Base-by-base conservation (phyloP, 371 early-diverging fungal species). In the Dichotomocladium elegans region DNA sequence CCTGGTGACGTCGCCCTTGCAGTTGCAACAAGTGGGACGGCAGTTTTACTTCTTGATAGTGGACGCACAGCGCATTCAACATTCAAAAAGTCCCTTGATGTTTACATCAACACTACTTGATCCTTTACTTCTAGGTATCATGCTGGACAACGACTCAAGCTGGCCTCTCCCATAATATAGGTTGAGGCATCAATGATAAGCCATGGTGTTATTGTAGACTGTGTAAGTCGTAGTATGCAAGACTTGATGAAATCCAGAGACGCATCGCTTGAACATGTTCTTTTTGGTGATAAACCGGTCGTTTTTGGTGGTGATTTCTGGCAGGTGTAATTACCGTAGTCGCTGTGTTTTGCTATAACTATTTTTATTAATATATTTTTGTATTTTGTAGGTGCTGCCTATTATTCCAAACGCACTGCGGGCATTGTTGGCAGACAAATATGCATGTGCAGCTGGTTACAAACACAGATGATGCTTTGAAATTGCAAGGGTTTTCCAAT, bases 161-260 rank as follows among this genome's bases (percentile, higher is more conserved):
- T 24, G 21, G 29, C 65, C 3, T 42, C 40, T 4, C 5, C 64
- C 1, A 64, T 74, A 25, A 21, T 67, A 9, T 69, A 68, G 66
- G 70, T 68, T 43, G 68, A 74, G 43, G 61, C 58, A 3, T 58
- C n/a, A n/a, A n/a, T n/a, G n/a, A n/a, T n/a, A n/a, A n/a, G n/a
- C n/a, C n/a, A n/a, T n/a, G n/a, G n/a, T 1, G 27, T 57, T 51
- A 24, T 44, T 5, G 30, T 64, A 19, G 62, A 68, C 44, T 60
- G 63, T 8, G 61, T 69, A 2, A 51, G 56, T 35, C 27, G 53
- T 4, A 42, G 53, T 3, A 42, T 73, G 0, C 31, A n/a, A n/a
- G n/a, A n/a, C n/a, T n/a, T n/a, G n/a, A n/a, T n/a, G n/a, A n/a
- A n/a, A n/a, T n/a, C n/a, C n/a, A n/a, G n/a, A n/a, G n/a, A n/a